phyloP scores from a whole-genome alignment of 2,329 filamentous ascomycete genomes.

The Exophiala bonariae region DNA sequence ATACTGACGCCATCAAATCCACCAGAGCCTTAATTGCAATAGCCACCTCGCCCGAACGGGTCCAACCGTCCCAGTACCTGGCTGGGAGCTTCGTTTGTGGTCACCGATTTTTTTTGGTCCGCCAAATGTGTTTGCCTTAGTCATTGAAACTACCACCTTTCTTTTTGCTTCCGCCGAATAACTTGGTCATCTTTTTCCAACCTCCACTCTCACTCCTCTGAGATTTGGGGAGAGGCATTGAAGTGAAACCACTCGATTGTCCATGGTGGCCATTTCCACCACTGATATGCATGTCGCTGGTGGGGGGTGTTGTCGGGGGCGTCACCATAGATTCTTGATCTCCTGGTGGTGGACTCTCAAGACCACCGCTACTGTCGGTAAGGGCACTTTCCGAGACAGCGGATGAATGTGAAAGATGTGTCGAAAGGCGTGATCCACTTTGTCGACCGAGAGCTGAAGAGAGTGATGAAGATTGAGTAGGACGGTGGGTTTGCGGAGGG shows the following conservation, averaged over 20 bases:
- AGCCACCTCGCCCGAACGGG: constrained; percentile 1
- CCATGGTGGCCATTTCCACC: constrained; percentile 1
- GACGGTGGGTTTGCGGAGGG: constrained; percentile 29
- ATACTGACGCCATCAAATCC: constrained; percentile 3
- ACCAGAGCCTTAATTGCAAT: constrained; percentile 7
- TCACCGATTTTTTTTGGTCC: not conserved
- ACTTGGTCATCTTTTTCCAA: constrained; percentile 56
- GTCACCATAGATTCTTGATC: constrained; percentile 45
- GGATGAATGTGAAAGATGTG: constrained; percentile 37
- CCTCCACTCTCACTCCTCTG: constrained; percentile 44
- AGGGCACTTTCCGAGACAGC: constrained; percentile 40
- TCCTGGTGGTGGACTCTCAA: constrained; percentile 41
- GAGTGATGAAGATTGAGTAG: constrained; percentile 34
- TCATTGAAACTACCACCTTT: constrained; percentile 27
- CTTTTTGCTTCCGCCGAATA: constrained; percentile 36
- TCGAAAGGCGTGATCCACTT: constrained; percentile 30
- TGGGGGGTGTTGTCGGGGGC: constrained; percentile 52
- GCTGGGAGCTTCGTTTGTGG: not conserved
- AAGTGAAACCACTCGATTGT: constrained; percentile 6
- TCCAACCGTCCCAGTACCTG: not conserved
- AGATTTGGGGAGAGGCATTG: constrained; percentile 39
- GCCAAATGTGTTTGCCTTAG: constrained; percentile 16
- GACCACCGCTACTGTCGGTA: constrained; percentile 48
- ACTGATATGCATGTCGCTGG: constrained; percentile 36
- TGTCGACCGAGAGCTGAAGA: constrained; percentile 37